Percentiles rank a stretch among this genome's conserved stretches.
Conservation (phyloP, 768 basidiomycete species). For the Roridomyces roridus region DNA sequence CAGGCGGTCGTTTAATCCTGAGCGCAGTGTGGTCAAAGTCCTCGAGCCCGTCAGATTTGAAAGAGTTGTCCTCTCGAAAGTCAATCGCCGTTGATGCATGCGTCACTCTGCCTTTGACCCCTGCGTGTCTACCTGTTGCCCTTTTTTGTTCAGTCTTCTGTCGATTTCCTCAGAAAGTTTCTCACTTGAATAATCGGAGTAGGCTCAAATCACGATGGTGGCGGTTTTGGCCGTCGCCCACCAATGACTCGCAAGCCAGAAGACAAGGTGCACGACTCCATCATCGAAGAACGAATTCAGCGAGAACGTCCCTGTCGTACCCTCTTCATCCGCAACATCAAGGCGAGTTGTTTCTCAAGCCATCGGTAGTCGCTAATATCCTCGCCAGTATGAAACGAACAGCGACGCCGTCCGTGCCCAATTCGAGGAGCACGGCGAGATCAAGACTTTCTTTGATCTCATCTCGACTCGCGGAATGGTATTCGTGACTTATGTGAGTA, state of each 20-base stretch:
- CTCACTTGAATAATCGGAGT: constrained; percentile 65
- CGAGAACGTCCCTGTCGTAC: constrained; percentile 95
- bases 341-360: constrained; percentile 65
- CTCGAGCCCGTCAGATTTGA: constrained; percentile 32
- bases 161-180: constrained; percentile 47
- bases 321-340: constrained; percentile 96
- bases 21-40: constrained; percentile 48
- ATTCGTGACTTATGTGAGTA: constrained; percentile 98
- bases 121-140: constrained; percentile 51
- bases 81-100: constrained; percentile 31
- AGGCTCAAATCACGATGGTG: constrained; percentile 63
- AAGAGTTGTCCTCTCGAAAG: constrained; percentile 26
- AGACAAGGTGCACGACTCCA: constrained; percentile 88
- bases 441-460: constrained; percentile 97
- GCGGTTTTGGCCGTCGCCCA: constrained; percentile 56
- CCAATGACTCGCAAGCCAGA: constrained; percentile 75
- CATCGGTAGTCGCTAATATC: background rate
- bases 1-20: constrained; percentile 39
- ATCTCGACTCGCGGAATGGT: constrained; percentile 97
- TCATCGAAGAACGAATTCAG: constrained; percentile 93
- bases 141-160: constrained; percentile 46
- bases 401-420: constrained; percentile 83
- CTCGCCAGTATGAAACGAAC: constrained; percentile 81
- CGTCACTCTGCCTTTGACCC: constrained; percentile 37
- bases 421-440: constrained; percentile 94